These are phyloP conservation scores for Byssoonygena ceratinophila DNA, from an alignment of 2,329 filamentous ascomycete species.

Conservation along the genomic window DNA sequence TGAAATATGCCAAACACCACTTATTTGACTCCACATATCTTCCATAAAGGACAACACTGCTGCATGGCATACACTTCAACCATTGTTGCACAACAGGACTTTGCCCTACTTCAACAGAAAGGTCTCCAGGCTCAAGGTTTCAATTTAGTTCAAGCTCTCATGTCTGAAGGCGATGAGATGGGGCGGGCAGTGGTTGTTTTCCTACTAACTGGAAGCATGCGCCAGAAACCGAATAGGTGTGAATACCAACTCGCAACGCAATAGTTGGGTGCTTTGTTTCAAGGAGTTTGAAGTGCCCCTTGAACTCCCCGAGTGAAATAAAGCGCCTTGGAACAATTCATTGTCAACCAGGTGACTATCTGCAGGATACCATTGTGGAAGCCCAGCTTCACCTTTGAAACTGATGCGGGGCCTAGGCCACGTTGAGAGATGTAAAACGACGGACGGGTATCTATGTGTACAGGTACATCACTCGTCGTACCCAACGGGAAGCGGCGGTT, in stretches of 20 bases:
- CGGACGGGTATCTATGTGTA: background rate
- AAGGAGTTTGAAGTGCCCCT: too few relatives aligned
- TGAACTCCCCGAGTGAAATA: too few relatives aligned
- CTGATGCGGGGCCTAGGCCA: constrained; percentile 2
- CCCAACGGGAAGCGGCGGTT: constrained; percentile 2
- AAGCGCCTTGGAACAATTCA: constrained; percentile 3
- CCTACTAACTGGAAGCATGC: background rate
- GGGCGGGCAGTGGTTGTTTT: background rate
- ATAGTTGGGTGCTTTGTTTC: too few relatives aligned
- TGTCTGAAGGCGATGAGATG: background rate
- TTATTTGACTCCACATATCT: background rate
- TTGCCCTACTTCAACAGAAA: background rate
- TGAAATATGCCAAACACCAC: background rate
- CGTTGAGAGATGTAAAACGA: constrained; percentile 2
- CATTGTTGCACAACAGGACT: background rate
- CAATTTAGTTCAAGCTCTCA: background rate
- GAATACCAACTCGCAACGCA: too few relatives aligned
- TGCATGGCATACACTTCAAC: background rate
- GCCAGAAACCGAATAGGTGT: background rate
- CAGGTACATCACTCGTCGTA: constrained; percentile 1
- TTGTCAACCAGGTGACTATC: background rate
- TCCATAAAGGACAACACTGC: background rate
- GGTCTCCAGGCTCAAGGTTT: background rate
- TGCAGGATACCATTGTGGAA: background rate
- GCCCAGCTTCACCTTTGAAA: background rate